Base-by-base conservation (phyloP, 805 yeast genomes). In the Kluyveromyces wickerhamii region DNA sequence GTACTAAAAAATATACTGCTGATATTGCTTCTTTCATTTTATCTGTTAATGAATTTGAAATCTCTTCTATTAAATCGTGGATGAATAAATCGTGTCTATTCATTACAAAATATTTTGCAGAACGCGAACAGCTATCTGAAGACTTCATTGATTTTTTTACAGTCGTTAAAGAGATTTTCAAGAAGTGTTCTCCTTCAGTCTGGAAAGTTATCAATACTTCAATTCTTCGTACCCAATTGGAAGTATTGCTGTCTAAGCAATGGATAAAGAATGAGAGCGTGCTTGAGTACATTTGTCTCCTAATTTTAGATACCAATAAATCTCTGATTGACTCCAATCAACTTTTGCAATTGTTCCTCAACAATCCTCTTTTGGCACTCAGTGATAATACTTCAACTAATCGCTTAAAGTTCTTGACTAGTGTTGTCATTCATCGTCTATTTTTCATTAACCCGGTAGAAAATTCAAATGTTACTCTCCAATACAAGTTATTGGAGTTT, bases 61-160 rank as follows among this genome's bases (percentile, higher is more conserved):
- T 46, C 8, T 38, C 40, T 1, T 27, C 7, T 8, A 45, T 56
- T 5, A 33, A 51, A 12, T 45, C 54, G 2, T 81, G 89, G 89
- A 41, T 74, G 25, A 67, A 72, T 40, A 73, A 77, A 42, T 63
- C 77, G 5, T 60, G 71, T 40, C 51, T 83, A 5, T 78, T 71
- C 47, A 63, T 79, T 33, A 82, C 88, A 7, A 79, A 74, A 43
- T 64, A 69, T 39, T 65, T 79, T 40, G 77, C 88, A 1, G 83
- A 79, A 45, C 53, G 62, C 11, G 48, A 49, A 0, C 38, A 42
- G 3, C 35, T 59, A 4, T 28, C 48, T 0, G 38, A 36, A 1
- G 46, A 51, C 7, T 65, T 70, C 40, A 16, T 47, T 4, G 27
- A 38, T 0, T 65, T 68, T 37, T 51, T 71, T 27, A 5, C 39